Percentiles rank a stretch among this genome's conserved stretches.
Conservation (phyloP, 2,329 filamentous ascomycete genomes). For the Fusarium dimerum region DNA sequence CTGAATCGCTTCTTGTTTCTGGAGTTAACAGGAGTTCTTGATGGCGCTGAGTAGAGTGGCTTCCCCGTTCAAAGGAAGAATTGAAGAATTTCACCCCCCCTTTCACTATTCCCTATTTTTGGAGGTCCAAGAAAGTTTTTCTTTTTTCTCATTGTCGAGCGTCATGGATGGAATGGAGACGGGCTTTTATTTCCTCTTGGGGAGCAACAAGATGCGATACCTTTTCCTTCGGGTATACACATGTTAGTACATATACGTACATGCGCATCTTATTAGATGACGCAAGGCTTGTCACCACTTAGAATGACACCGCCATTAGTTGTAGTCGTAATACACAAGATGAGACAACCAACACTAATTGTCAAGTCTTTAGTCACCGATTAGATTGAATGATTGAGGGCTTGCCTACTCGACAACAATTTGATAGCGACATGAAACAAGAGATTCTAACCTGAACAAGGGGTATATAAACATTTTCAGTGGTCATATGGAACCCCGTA, state of each 20-base stretch:
- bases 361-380: background rate
- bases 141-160: background rate
- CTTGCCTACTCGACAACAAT: no score
- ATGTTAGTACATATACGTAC: conserved; percentile 17
- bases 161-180: background rate
- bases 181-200: conserved; percentile 7
- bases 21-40: background rate
- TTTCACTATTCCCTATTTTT: no score
- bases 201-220: conserved; percentile 25
- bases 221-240: conserved; percentile 15
- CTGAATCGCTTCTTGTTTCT: conserved; percentile 2
- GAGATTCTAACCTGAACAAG: no score
- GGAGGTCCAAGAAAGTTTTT: background rate
- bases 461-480: no score
- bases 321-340: conserved; percentile 33
- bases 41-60: background rate
- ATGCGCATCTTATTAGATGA: conserved; percentile 23
- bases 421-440: no score
- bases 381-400: background rate
- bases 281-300: conserved; percentile 17
- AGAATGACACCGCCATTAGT: conserved; percentile 25
- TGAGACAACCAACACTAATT: conserved; percentile 11
- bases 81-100: background rate
- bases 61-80: background rate
- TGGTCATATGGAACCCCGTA: no score